Conservation (phyloP, 1,284 basidiomycete genomes). For the Malassezia nana region DNA sequence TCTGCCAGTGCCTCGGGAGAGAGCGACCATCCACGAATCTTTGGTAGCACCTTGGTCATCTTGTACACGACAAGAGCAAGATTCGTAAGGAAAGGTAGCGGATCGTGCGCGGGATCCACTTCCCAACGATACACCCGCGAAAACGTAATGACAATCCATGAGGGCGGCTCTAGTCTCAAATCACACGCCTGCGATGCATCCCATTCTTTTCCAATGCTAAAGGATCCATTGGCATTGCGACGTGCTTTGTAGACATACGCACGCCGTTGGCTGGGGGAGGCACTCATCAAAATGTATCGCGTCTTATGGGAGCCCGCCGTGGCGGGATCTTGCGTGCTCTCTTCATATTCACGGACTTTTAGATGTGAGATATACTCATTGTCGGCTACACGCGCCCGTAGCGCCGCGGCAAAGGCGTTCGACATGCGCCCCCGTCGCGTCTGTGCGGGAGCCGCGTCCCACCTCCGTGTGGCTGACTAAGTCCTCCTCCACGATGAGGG, state of each 20-base stretch:
- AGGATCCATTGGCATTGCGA: conserved; percentile 82
- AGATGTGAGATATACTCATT: conserved; percentile 44
- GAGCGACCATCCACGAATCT: neutral
- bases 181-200: conserved; percentile 67
- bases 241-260: conserved; percentile 70
- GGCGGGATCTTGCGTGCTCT: neutral
- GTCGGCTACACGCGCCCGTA: conserved; percentile 28
- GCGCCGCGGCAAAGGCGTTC: conserved; percentile 38
- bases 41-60: neutral
- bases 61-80: neutral
- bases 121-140: conserved; percentile 39
- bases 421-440: conserved; percentile 3
- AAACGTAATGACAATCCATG: conserved; percentile 30
- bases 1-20: neutral
- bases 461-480: neutral
- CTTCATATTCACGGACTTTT: conserved; percentile 41
- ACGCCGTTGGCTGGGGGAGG: conserved; percentile 28
- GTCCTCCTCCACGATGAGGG: neutral
- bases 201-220: conserved; percentile 98
- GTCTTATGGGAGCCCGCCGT: conserved; percentile 27
- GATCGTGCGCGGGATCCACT: conserved; percentile 26
- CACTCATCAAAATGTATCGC: conserved; percentile 40
- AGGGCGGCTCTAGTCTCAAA: conserved; percentile 57
- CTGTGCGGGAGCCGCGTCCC: conserved; percentile 2
- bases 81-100: neutral